Evolutionary conservation across 1,284 basidiomycete species (phyloP).

Genomic region (Ganoderma meredithae): DNA sequence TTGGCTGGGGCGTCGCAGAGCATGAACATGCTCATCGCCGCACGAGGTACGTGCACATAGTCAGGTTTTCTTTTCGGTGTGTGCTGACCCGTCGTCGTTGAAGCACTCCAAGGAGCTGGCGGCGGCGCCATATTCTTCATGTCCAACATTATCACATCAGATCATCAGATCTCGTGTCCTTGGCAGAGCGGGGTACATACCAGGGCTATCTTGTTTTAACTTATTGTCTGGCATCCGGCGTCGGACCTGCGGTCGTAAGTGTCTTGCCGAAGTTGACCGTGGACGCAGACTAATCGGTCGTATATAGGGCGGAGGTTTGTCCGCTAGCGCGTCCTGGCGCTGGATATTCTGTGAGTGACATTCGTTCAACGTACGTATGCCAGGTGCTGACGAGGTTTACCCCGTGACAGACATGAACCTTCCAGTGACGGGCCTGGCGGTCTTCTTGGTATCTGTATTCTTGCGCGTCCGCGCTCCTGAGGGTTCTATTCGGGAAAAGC

Average conservation of each 20-base stretch:
- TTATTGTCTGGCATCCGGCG: slow-evolving; percentile 11
- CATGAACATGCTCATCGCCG: slow-evolving; percentile 53
- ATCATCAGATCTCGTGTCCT: slow-evolving; percentile 47
- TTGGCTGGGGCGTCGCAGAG: slow-evolving; percentile 50
- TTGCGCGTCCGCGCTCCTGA: slow-evolving; percentile 43
- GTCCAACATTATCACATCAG: slow-evolving; percentile 36
- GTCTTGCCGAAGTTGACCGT: too few species aligned
- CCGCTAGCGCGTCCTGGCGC: slow-evolving; percentile 36
- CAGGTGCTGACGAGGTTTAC: neutral
- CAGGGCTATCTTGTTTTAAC: slow-evolving; percentile 16
- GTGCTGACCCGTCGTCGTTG: neutral
- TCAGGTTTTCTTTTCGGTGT: slow-evolving; percentile 6
- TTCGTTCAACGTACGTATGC: neutral
- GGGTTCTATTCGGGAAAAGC: slow-evolving; percentile 37
- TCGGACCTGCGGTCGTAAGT: slow-evolving; percentile 12
- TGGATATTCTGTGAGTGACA: slow-evolving; percentile 40
- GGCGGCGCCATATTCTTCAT: slow-evolving; percentile 8
- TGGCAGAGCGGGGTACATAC: slow-evolving; percentile 18
- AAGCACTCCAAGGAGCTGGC: slow-evolving; percentile 38
- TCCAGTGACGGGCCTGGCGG: slow-evolving; percentile 44
- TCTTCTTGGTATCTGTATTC: slow-evolving; percentile 41
- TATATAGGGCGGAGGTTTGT: slow-evolving; percentile 31
- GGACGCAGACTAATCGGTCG: neutral
- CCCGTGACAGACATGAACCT: slow-evolving; percentile 43
- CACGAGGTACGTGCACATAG: slow-evolving; percentile 20